Conservation (phyloP, 352 stramenopile genomes). For the Peronospora destructor region DNA sequence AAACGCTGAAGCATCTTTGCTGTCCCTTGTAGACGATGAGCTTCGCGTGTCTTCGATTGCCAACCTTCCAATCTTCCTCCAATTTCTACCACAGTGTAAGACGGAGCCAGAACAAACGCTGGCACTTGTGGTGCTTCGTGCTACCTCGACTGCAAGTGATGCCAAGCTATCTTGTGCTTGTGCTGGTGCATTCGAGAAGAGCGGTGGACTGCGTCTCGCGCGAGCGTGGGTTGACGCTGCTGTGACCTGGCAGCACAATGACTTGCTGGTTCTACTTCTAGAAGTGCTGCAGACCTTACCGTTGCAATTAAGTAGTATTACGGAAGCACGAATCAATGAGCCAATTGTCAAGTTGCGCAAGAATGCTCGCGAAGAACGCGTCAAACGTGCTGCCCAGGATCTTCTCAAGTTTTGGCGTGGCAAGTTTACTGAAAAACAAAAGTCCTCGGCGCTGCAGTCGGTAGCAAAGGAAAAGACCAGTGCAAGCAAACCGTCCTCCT, state of each 20-base stretch:
- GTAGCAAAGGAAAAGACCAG: conserved; percentile 21
- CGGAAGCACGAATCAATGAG: conserved; percentile 83
- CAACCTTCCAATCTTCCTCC: conserved; percentile 52
- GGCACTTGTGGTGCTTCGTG: conserved; percentile 62
- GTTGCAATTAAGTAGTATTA: conserved; percentile 83
- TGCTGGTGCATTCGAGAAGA: conserved; percentile 61
- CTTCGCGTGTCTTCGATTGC: conserved; percentile 42
- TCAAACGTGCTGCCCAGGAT: conserved; percentile 72
- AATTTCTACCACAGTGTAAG: conserved; percentile 50
- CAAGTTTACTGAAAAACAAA: conserved; percentile 84
- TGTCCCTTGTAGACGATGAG: conserved; percentile 51
- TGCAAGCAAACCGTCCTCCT: conserved; percentile 12
- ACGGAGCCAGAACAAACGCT: conserved; percentile 66
- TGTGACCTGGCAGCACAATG: conserved; percentile 72
- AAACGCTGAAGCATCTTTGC: conserved; percentile 39
- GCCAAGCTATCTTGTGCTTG: conserved; percentile 52
- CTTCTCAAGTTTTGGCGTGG: conserved; percentile 80
- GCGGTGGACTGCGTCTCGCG: conserved; percentile 63
- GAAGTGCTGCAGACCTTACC: conserved; percentile 75
- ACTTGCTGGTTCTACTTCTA: conserved; percentile 74
- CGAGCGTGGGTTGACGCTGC: conserved; percentile 72
- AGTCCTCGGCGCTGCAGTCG: conserved; percentile 24
- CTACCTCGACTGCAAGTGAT: conserved; percentile 48
- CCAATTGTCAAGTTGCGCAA: conserved; percentile 84
- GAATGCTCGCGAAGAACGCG: conserved; percentile 63